Percentiles rank a stretch among this genome's conserved stretches.
phyloP scores from a whole-genome alignment of 1,284 basidiomycete species.

The Hemileia vastatrix region DNA sequence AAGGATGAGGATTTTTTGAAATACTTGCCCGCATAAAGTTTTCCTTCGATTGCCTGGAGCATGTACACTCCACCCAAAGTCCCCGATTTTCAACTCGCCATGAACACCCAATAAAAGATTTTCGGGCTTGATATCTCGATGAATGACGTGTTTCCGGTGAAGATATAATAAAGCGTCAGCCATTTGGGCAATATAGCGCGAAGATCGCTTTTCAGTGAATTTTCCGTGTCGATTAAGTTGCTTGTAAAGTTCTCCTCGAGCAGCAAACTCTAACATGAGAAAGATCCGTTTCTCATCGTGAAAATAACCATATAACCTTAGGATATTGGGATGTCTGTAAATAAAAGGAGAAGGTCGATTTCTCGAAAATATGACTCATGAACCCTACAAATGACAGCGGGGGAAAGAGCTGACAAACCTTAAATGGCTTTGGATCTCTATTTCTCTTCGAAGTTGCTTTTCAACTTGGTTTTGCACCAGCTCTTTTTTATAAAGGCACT shows the following conservation, averaged over 20 bases:
- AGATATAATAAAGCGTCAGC: conserved; percentile 88
- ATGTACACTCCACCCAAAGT: conserved; percentile 99
- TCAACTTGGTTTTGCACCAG: conserved; percentile 77
- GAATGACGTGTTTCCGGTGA: conserved; percentile 93
- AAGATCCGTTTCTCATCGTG: conserved; percentile 98
- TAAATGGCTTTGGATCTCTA: conserved; percentile 96
- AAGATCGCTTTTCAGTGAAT: conserved; percentile 77
- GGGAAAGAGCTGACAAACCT: conserved; percentile 45
- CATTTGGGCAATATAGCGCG: conserved; percentile 94
- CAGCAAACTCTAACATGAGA: conserved; percentile 92
- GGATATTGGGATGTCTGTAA: conserved; percentile 75
- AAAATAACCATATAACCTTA: conserved; percentile 92
- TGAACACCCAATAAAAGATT: conserved; percentile 89
- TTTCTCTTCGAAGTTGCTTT: conserved; percentile 89
- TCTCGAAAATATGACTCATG: too few relatives aligned
- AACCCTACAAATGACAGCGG: not conserved
- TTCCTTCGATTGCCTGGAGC: conserved; percentile 68
- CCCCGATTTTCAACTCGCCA: conserved; percentile 95
- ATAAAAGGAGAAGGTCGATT: not conserved
- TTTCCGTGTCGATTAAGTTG: conserved; percentile 73
- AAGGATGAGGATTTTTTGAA: not conserved
- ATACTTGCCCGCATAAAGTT: conserved; percentile 20
- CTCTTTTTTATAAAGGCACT: conserved; percentile 94
- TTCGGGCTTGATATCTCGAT: conserved; percentile 98
- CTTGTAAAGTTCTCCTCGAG: conserved; percentile 91